Base-by-base conservation (phyloP, 2,329 filamentous ascomycete species). In the Colletotrichum lindemuthianum region DNA sequence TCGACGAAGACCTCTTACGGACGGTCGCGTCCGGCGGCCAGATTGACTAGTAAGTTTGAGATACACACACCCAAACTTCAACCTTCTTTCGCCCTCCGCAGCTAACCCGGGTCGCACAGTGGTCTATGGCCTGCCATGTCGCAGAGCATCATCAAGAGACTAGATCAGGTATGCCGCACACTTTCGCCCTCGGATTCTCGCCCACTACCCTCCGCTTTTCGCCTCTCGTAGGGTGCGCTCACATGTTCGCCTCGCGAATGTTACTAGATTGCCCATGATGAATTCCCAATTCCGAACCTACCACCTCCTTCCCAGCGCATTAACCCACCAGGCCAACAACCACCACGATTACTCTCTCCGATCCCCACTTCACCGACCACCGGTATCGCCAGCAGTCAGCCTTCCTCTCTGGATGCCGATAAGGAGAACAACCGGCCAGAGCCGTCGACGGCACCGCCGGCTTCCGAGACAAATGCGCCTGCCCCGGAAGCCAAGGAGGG, bases 281-380 rank as follows among this genome's bases (percentile, higher is more conserved):
- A 90, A 56, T 97, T 97, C 71, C 88, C 91, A 45, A 89, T 90
- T 70, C 91, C 91, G 10, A 82, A 80, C 57, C 77, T 87, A 56
- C 83, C 85, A 39, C 78, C 80, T 13, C 78, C 79, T 11, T 77
- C 77, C 32, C 71, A 79, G 47, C 76, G 78, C 65, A 72, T 79
- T 69, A 57, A 69, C 70, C 73, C 79, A 59, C 73, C 79, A 64
- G 72, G 74, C 69, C 77, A 74, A 67, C 79, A 76, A 63, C 75
- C 75, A 63, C 47, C 63, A 15, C 80, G 78, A 69, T 78, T 79
- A 64, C 75, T 83, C 54, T 79, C 80, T 57, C 81, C 82, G 68
- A 69, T 79, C 52, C 76, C 81, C 24, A 79, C 82, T 2, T 82
- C 84, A n/a, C 77, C 24, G 24, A 24, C 81, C 15, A 69, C 73